Base-by-base conservation (phyloP, 352 stramenopile genomes). In the Phytophthora chlamydospora region DNA sequence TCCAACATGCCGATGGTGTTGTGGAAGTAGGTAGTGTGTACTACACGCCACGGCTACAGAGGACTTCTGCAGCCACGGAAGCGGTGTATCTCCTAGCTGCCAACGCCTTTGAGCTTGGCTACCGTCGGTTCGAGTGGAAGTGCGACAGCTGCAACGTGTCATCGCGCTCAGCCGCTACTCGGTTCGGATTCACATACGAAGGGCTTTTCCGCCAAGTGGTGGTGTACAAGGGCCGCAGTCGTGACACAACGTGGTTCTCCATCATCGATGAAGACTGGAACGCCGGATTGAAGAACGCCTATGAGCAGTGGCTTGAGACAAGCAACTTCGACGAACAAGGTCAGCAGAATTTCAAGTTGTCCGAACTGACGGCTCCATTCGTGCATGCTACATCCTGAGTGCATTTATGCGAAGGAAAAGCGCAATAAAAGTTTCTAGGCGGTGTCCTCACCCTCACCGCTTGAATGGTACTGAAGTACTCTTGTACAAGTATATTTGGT, bases 221-320 rank as follows among this genome's bases (percentile, higher is more conserved):
- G 11, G 50, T 56, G 16, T 57, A 53, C 51, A 68, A 62, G 11
- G 51, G 51, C 1, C 51, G 36, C 32, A 62, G 9, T 17, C 44
- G 59, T 29, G 51, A 67, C n/a, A 62, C 59, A 11, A 53, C 35
- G 10, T 68, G 60, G 44, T 68, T 68, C 60, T 53, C 60, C 0
- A 58, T 63, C 32, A 63, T 68, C 17, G 60, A 68, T 9, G 2
- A 3, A 0, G 60, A 68, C 17, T 69, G 61, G 61, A 39, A 62
- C 24, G 16, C 21, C 13, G 62, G 44, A 7, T 21, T 68, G 35
- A 52, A 66, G 8, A 9, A n/a, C 2, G 58, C 54, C 3, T 60
- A 42, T 35, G 21, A 60, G 11, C 53, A 41, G 7, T 69, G 61
- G 61, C 34, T 68, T 4, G 31, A 62, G 10, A 10, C 42, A 1